Evolutionary conservation across 2,329 filamentous ascomycete species (phyloP), one percentile per base, ranked within the genome.

Genomic region (Aspergillus fumigatiaffinis): DNA sequence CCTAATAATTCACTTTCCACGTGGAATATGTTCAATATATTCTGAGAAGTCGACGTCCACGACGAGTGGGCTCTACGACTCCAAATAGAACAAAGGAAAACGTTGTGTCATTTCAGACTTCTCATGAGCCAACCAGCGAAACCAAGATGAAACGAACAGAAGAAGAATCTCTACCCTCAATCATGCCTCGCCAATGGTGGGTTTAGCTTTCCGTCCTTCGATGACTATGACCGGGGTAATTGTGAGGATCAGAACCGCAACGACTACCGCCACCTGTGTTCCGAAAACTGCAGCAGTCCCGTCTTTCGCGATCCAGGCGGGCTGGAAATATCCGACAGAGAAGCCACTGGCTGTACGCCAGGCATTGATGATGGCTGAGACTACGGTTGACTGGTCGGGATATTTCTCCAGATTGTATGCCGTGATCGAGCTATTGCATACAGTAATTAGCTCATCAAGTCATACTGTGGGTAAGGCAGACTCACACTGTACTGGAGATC

Each of bases 321-420:
- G 66, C 59, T 75, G 72, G 58, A 73, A 75, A 54, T 74, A 75
- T 14, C 64, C 71, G 21, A 76, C 72, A 0, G 70, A 66, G 38
- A 75, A 75, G 1, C 73, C 73, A n/a, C 73, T 72, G 10, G 69
- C 69, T 3, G 72, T 74, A 6, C 73, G 69, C 72, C 73, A 75
- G 63, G 73, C 71, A 54, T 76, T 75, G 51, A 76, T 62, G 26
- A 74, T 74, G 2, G 71, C 70, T 1, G 67, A 69, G 35, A 74
- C 72, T 4, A 64, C 61, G 1, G 73, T 72, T 1, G 73, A 61
- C 46, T 73, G 67, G 3, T 63, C 57, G 4, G 72, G 73, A 52
- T 72, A 75, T 50, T 71, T 73, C 26, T 75, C 73, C 3, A 76
- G 65, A 1, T 63, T 67, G 57, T 71, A 75, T 17, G 73, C 66